Base-by-base conservation (phyloP, 2,329 filamentous ascomycete genomes). In the Hymenoscyphus albidus region DNA sequence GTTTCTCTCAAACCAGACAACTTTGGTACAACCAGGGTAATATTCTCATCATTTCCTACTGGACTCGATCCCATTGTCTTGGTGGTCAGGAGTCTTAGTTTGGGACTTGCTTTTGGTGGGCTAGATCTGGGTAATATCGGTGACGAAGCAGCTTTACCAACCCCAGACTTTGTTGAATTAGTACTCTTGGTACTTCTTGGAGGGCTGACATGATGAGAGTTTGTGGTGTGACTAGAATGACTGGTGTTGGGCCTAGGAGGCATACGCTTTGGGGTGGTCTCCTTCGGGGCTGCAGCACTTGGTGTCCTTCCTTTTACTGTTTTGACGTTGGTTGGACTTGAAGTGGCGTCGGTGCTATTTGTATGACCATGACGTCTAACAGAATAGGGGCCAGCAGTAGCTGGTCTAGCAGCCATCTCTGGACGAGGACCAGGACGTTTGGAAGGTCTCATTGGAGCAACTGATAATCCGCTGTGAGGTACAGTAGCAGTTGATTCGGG, bases 321-420 rank as follows among this genome's bases (percentile, higher is more conserved):
- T 69, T 77, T 82, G 31, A 76, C 68, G 51, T 73, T 78, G 56
- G 71, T 70, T 48, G 74, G 74, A 56, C 72, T 76, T n/a, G 69
- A 69, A 48, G 27, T 62, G 35, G 9, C 68, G 35, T 69, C 68
- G 61, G 74, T 73, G 64, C 70, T 74, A 32, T 69, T 72, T 44
- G 62, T 73, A 27, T 74, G 70, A 13, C 67, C 73, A 40, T 72
- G 70, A 59, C 73, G 80, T 68, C 86, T 79, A 10, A 87, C 81
- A 22, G 86, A 88, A 73, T 89, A 89, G 0, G 86, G 86, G 0
- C 86, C 86, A 12, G 86, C 86, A 13, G 86, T 89, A 13, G 86
- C 86, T 40, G 86, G 86, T 64, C 86, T 80, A 55, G 81, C 81
- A 70, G 85, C 78, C 63, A 73, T 63, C 56, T 88, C 86, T 2